Evolutionary conservation across 306 rosid genomes (phyloP).

Genomic region (Potentilla sterilis): DNA sequence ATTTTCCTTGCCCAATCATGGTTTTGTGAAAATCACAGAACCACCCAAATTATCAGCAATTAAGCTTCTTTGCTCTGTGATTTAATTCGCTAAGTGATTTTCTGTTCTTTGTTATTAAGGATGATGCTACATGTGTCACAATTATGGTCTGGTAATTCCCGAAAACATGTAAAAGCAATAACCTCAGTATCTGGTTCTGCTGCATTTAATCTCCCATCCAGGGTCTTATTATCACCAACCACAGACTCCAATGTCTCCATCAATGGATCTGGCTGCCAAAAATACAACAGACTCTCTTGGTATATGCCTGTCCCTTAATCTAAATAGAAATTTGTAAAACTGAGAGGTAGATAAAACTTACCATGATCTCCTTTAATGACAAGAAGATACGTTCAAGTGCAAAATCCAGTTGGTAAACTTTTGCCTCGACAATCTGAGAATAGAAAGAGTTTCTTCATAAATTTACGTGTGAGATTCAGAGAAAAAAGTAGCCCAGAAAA

Average conservation of each 20-base stretch:
- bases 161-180: slow-evolving; percentile 9
- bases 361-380: slow-evolving; percentile 79
- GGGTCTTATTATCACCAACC: slow-evolving; percentile 52
- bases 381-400: slow-evolving; percentile 70
- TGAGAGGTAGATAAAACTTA: slow-evolving; percentile 22
- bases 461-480: slow-evolving; percentile 14
- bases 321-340: slow-evolving; percentile 5
- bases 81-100: neutral
- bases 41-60: neutral
- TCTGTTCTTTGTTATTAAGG: neutral
- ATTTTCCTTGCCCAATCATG: neutral
- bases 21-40: neutral
- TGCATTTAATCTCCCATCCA: slow-evolving; percentile 67
- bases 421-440: slow-evolving; percentile 81
- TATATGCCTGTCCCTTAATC: neutral
- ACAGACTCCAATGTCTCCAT: slow-evolving; percentile 73
- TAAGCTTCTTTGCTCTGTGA: neutral
- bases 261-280: slow-evolving; percentile 91
- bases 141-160: neutral
- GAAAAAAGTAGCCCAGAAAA: slow-evolving; percentile 11
- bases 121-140: neutral
- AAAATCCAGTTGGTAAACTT: slow-evolving; percentile 80
- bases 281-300: neutral
- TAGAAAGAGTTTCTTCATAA: slow-evolving; percentile 19
- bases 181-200: slow-evolving; percentile 74